A percentile compares a stretch with the other conserved stretches of the same genome.
These are phyloP conservation scores for Penicillium antarcticum DNA, from an alignment of 495 filamentous ascomycete genomes.

Conservation along the genomic window DNA sequence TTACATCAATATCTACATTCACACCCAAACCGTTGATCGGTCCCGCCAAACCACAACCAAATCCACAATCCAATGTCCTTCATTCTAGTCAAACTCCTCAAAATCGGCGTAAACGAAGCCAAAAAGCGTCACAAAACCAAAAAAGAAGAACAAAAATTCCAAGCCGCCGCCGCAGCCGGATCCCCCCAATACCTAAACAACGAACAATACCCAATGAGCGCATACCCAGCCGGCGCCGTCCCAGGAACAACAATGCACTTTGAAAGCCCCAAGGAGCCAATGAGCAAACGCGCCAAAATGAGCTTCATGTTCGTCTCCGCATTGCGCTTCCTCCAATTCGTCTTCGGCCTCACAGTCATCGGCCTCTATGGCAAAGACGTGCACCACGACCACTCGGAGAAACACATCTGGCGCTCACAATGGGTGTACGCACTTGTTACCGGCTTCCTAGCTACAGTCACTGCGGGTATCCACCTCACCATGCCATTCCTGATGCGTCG, in stretches of 20 bases:
- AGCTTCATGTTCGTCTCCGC: conserved; percentile 25
- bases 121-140: conserved; percentile 30
- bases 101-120: conserved; percentile 26
- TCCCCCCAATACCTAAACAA: conserved; percentile 5
- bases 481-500: conserved; percentile 49
- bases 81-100: conserved; percentile 27
- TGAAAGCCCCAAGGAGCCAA: conserved; percentile 5
- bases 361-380: conserved; percentile 78
- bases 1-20: not conserved
- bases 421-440: conserved; percentile 76
- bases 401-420: conserved; percentile 54
- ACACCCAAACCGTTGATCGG: not conserved
- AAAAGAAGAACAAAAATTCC: conserved; percentile 24
- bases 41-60: not conserved
- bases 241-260: conserved; percentile 18
- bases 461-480: conserved; percentile 55
- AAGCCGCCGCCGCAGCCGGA: conserved; percentile 13
- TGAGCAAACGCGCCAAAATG: conserved; percentile 12
- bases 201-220: conserved; percentile 15
- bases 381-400: conserved; percentile 49
- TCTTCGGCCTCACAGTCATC: conserved; percentile 69
- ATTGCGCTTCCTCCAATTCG: conserved; percentile 68
- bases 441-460: conserved; percentile 57
- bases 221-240: conserved; percentile 18
- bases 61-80: conserved; percentile 24